Percentiles rank a stretch among this genome's conserved stretches.
These are phyloP conservation scores for Inosperma sp. DNA, from an alignment of 768 basidiomycete species.

Conservation along the genomic window DNA sequence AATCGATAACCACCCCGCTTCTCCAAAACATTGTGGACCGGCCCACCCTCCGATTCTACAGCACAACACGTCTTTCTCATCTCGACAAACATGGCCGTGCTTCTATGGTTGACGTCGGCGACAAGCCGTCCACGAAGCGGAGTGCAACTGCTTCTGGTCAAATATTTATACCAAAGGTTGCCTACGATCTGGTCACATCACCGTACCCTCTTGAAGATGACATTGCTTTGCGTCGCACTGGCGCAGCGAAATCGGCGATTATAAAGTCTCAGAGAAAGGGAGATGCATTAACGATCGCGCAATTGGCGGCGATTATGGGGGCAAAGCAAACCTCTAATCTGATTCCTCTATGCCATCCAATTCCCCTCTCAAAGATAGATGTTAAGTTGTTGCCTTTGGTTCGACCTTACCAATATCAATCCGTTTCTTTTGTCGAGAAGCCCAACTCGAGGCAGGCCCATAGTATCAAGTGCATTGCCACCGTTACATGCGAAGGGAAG, in stretches of 20 bases:
- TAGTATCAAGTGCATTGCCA: conserved; percentile 60
- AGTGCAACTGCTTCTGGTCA: conserved; percentile 71
- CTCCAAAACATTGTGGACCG: background rate
- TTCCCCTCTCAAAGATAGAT: conserved; percentile 65
- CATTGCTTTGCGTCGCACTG: conserved; percentile 6
- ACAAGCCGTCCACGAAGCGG: conserved; percentile 58
- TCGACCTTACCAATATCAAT: background rate
- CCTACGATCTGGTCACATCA: conserved; percentile 59
- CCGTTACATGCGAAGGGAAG: conserved; percentile 70
- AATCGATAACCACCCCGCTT: background rate
- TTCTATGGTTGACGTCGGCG: conserved; percentile 77
- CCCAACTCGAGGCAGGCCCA: conserved; percentile 26
- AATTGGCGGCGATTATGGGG: conserved; percentile 84
- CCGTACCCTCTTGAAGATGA: conserved; percentile 29
- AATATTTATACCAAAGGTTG: conserved; percentile 61
- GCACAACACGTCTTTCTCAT: conserved; percentile 54
- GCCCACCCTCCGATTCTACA: conserved; percentile 19
- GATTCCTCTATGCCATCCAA: conserved; percentile 85
- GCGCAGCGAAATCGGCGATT: conserved; percentile 31
- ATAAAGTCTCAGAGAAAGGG: conserved; percentile 61
- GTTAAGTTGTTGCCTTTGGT: conserved; percentile 54
- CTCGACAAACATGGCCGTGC: conserved; percentile 66
- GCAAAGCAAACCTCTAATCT: conserved; percentile 78
- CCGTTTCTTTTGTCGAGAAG: background rate
- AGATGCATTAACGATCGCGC: conserved; percentile 67